Evolutionary conservation across 306 rosid genomes (phyloP).

Genomic region (Quercus variabilis): DNA sequence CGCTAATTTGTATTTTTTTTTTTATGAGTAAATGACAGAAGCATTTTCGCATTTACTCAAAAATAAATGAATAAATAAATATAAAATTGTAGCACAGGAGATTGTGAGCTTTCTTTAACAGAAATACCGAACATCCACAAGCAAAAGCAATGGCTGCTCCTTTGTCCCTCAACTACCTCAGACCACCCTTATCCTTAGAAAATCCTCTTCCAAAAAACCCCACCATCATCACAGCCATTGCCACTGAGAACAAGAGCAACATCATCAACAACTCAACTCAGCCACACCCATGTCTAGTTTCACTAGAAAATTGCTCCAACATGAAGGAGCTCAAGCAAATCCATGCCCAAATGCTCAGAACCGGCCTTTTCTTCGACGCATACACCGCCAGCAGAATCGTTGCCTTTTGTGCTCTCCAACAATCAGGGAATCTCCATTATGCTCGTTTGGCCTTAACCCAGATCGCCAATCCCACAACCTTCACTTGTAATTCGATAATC

Average conservation of each 20-base stretch:
- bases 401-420: constrained; percentile 15
- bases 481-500: constrained; percentile 18
- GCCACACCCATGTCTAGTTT: constrained; percentile 15
- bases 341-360: constrained; percentile 24
- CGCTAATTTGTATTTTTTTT: too few species aligned
- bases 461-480: constrained; percentile 19
- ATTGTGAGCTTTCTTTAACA: neutral
- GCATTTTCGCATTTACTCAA: too few species aligned
- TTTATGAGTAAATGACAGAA: too few species aligned
- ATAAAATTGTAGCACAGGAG: too few species aligned
- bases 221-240: neutral
- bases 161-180: constrained; percentile 4
- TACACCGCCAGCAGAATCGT: constrained; percentile 13
- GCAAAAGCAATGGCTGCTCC: constrained; percentile 15
- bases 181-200: neutral
- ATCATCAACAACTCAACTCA: neutral
- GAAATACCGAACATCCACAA: too few species aligned
- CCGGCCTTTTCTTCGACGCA: constrained; percentile 21
- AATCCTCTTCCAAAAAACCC: neutral
- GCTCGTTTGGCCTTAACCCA: constrained; percentile 17
- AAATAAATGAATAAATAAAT: too few species aligned
- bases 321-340: constrained; percentile 24
- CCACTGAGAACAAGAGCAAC: neutral
- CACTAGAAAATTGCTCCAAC: constrained; percentile 16
- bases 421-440: neutral